A percentile compares a stretch with the other conserved stretches of the same genome.
phyloP scores from a whole-genome alignment of 176 grass and related monocot genomes.

The Phoenix roebelenii region DNA sequence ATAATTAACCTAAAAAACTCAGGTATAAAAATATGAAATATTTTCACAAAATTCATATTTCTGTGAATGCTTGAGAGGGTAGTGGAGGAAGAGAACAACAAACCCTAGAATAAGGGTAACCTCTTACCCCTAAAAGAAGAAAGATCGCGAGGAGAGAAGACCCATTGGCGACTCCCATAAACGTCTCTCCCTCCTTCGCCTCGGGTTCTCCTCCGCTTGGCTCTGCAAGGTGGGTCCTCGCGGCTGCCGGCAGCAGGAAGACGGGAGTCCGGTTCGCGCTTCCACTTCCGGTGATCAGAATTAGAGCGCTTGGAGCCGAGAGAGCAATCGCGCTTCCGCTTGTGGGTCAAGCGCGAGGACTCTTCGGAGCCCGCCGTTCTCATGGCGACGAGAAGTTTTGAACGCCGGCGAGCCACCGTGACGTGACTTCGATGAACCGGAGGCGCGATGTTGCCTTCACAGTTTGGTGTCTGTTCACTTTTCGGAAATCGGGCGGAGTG shows the following conservation, averaged over 20 bases:
- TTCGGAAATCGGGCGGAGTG: too few species aligned
- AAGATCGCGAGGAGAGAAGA: neutral
- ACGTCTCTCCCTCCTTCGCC: neutral
- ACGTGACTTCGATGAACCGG: too few species aligned
- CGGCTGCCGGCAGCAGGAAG: neutral
- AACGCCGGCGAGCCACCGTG: too few species aligned
- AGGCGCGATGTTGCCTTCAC: too few species aligned
- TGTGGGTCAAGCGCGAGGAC: too few species aligned
- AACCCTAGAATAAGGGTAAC: neutral
- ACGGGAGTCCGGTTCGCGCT: neutral
- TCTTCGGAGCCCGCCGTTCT: too few species aligned
- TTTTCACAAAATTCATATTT: neutral
- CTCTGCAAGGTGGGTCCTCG: neutral
- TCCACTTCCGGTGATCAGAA: constrained; percentile 1
- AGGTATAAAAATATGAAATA: neutral
- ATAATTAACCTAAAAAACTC: too few species aligned
- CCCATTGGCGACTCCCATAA: constrained; percentile 9
- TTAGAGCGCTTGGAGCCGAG: too few species aligned
- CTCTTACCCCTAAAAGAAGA: constrained; percentile 6
- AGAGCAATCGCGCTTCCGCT: too few species aligned
- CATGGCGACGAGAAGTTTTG: too few species aligned
- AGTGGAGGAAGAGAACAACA: too few species aligned
- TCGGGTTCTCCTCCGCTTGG: constrained; percentile 1
- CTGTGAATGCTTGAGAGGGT: neutral
- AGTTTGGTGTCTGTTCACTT: too few species aligned